Base-by-base conservation (phyloP, 805 yeast species). In the Torulaspora gathmanii region DNA sequence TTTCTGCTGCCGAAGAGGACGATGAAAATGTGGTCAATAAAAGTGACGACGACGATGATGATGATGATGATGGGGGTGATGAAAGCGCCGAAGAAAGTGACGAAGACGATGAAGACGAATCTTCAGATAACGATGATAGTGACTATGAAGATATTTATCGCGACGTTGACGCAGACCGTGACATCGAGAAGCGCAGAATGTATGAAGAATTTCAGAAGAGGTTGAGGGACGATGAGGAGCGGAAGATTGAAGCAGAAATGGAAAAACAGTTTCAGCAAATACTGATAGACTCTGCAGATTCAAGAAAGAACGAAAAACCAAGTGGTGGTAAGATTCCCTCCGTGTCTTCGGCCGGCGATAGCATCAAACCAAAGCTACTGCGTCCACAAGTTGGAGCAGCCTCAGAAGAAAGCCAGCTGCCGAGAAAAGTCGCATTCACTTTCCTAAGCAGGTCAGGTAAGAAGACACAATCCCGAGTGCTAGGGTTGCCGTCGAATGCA, bases 241-340 rank as follows among this genome's bases (percentile, higher is more conserved):
- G 57, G 26, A 70, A 70, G 48, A 71, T 78, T 22, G 74, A 71
- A 26, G 76, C 72, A 3, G 78, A 74, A 28, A 51, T 84, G 39
- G 87, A 82, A 30, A 71, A 65, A 40, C 84, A 82, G 53, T 77
- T 79, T 48, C 75, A 74, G 46, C 67, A 63, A 41, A 61, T 83
- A 56, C 68, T 81, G 48, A 55, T 65, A n/a, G 81, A 78, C 16
- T 71, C 84, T 8, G 64, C 77, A 46, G 74, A 70, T 20, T 60
- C 68, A 4, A 60, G 69, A 12, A 65, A 63, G 49, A 63, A 59
- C 37, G 64, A 61, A 31, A 64, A 55, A 39, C 43, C 47, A 6
- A 46, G 62, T 0, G 53, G 57, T 2, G 53, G 49, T 12, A 54
- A 56, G 15, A 60, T 62, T 13, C 65, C 67, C 6, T 46, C 57